Conservation (phyloP, 768 basidiomycete species). For the Kwoniella pini region DNA sequence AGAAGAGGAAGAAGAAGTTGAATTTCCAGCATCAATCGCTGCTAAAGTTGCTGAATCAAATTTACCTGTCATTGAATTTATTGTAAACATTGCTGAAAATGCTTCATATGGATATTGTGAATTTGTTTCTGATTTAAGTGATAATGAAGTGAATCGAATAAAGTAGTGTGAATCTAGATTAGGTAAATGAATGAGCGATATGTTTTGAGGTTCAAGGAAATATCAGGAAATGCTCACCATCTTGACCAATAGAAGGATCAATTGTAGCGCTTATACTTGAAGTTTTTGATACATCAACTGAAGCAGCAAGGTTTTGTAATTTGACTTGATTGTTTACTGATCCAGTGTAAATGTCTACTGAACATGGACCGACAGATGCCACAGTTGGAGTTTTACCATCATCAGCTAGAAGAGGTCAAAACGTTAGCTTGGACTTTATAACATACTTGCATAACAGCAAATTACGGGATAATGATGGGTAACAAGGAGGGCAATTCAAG, state of each 20-base stretch:
- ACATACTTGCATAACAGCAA: neutral
- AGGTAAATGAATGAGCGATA: too few relatives aligned
- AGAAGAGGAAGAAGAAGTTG: constrained; percentile 8
- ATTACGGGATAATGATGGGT: too few relatives aligned
- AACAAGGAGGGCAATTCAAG: too few relatives aligned
- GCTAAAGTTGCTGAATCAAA: constrained; percentile 63
- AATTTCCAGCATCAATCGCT: constrained; percentile 66
- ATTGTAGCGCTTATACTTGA: constrained; percentile 41
- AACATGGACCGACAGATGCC: constrained; percentile 40
- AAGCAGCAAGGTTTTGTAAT: constrained; percentile 51
- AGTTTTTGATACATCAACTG: constrained; percentile 50
- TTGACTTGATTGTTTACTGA: constrained; percentile 44
- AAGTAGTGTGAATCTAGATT: constrained; percentile 59
- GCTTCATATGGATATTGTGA: constrained; percentile 66
- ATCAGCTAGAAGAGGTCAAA: constrained; percentile 34
- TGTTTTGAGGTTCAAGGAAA: neutral
- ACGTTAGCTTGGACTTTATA: constrained; percentile 8
- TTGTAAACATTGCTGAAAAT: constrained; percentile 70
- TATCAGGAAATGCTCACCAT: constrained; percentile 26
- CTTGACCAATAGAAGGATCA: constrained; percentile 47
- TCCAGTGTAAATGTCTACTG: constrained; percentile 53
- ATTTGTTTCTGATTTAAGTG: constrained; percentile 60
- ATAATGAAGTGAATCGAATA: constrained; percentile 70
- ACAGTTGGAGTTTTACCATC: constrained; percentile 49
- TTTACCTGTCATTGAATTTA: constrained; percentile 63